Evolutionary conservation across 805 yeast genomes (phyloP), one percentile per base, ranked within the genome.

Genomic region (Yamadazyma nakazawae): DNA sequence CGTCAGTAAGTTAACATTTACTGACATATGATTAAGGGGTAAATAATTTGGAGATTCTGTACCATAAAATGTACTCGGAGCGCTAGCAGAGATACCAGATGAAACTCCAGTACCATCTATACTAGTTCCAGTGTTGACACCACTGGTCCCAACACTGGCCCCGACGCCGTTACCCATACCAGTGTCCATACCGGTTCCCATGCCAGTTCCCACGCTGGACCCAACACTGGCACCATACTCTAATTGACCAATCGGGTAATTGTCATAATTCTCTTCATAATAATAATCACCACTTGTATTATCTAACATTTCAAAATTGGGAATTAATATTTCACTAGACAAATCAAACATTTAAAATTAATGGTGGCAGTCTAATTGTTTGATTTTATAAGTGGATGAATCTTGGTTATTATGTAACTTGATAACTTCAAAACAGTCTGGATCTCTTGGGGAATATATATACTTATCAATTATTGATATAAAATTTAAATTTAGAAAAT

Each of bases 301-400:
- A 32, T 51, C 44, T 35, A 45, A 45, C 46, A 48, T 40, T 41
- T 47, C 49, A 34, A 42, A 35, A 42, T 43, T 36, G 17, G 51
- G 50, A 26, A 39, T 51, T 25, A 51, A n/a, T 4, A 48, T 51
- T n/a, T 51, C 54, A 43, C 51, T 51, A 18, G 49, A 40, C 34
- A 48, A 44, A 45, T 51, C 48, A 38, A 51, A 51, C 54, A 51
- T 51, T 30, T 14, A 34, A 10, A 34, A 11, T 10, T 12, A 28
- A 10, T 13, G n/a, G 32, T 9, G 32, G 32, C 4, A 10, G 4
- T 28, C 11, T 28, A 21, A 21, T 21, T 21, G 7, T 21, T 21
- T 21, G 7, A 21, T 21, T 7, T 21, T 21, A 21, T 21, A 21
- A 21, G 24, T 7, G 24, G 24, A 21, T 4, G 24, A 21, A 7